Conservation (phyloP, 352 stramenopile species). For the Hyaloperonospora arabidopsidis region DNA sequence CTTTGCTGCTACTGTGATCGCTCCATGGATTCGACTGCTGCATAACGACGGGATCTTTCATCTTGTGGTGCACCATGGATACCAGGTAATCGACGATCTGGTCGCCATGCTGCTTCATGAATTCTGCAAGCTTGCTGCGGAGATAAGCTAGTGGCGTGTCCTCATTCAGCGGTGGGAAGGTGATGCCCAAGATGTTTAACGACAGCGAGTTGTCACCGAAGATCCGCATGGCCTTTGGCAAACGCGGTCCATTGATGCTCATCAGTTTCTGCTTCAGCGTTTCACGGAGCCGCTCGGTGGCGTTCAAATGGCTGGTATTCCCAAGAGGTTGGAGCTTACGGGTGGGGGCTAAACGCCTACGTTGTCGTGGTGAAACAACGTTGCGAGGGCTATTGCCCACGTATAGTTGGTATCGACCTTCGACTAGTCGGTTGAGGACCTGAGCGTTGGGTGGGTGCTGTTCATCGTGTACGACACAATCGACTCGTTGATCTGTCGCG, state of each 20-base stretch:
- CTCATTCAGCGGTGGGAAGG: constrained; percentile 50
- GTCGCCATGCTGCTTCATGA: constrained; percentile 45
- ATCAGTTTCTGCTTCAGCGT: constrained; percentile 51
- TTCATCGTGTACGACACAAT: constrained; percentile 33
- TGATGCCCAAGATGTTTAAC: constrained; percentile 43
- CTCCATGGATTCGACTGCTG: constrained; percentile 8
- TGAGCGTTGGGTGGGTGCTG: constrained; percentile 19
- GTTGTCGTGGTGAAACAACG: constrained; percentile 26
- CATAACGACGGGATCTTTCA: constrained; percentile 8
- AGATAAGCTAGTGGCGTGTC: constrained; percentile 59
- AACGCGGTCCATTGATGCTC: constrained; percentile 40
- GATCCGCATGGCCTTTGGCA: constrained; percentile 50
- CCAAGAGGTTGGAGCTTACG: constrained; percentile 13
- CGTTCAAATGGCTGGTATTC: constrained; percentile 23
- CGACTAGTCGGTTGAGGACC: constrained; percentile 35
- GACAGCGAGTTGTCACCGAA: constrained; percentile 47
- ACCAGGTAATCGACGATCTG: constrained; percentile 58
- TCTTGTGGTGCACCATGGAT: constrained; percentile 29
- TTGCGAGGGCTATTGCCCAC: constrained; percentile 64
- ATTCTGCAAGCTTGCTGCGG: constrained; percentile 40
- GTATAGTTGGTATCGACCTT: constrained; percentile 49
- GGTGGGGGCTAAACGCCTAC: constrained; percentile 19
- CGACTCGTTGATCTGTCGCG: constrained; percentile 32
- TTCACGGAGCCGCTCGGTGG: constrained; percentile 40
- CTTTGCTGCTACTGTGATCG: constrained; percentile 6